Evolutionary conservation across 1,139 yeast genomes (phyloP).

Genomic region (Geotrichum bryndzae): DNA sequence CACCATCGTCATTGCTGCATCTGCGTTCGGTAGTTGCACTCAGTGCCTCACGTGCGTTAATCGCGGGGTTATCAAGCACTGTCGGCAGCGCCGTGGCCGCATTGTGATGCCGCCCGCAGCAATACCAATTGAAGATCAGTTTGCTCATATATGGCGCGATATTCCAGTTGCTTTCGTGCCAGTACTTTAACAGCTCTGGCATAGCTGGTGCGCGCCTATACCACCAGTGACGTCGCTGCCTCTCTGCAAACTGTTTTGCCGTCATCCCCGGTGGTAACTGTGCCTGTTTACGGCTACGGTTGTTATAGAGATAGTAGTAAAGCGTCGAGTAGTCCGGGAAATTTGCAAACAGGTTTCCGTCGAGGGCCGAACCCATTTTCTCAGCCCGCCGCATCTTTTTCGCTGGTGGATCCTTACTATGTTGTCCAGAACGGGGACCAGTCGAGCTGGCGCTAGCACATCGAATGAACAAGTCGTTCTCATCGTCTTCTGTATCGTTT

Average conservation of each 20-base stretch:
- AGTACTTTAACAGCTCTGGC: background rate
- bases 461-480: background rate
- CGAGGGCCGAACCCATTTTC: constrained; percentile 5
- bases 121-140: background rate
- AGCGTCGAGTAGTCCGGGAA: constrained; percentile 12
- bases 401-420: background rate
- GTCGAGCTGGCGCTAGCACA: background rate
- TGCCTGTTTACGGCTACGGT: background rate
- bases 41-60: background rate
- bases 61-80: background rate
- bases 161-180: background rate
- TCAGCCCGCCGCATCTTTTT: background rate
- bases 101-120: background rate
- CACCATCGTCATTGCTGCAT: background rate
- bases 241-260: background rate
- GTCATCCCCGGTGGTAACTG: background rate
- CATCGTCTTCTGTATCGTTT: background rate
- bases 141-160: background rate
- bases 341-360: background rate
- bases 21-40: background rate
- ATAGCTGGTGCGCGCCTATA: background rate
- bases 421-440: background rate
- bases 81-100: background rate
- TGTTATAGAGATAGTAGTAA: constrained; percentile 7
- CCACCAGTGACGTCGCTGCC: background rate